Conservation (phyloP, 805 yeast species). For the Torulaspora quercuum region DNA sequence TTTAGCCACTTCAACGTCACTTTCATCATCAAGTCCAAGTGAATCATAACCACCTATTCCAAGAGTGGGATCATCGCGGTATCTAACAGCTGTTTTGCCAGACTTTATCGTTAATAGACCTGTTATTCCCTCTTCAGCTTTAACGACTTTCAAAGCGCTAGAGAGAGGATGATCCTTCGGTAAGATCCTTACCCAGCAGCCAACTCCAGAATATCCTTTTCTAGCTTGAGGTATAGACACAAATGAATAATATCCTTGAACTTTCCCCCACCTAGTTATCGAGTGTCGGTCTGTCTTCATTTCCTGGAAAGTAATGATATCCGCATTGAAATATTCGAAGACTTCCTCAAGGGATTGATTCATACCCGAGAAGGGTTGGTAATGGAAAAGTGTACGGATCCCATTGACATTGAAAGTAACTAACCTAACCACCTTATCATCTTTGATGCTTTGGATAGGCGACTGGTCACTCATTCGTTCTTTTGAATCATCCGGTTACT, state of each 20-base stretch:
- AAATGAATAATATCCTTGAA: constrained; percentile 59
- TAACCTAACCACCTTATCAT: constrained; percentile 38
- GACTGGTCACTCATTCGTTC: constrained; percentile 9
- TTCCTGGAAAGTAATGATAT: constrained; percentile 84
- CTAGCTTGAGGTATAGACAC: constrained; percentile 63
- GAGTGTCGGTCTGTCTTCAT: constrained; percentile 58
- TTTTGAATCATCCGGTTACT: neutral
- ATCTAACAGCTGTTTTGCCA: constrained; percentile 20
- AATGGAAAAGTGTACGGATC: constrained; percentile 69
- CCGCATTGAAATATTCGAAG: constrained; percentile 59
- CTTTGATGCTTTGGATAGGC: constrained; percentile 6
- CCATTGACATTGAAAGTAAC: constrained; percentile 86
- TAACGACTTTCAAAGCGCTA: constrained; percentile 49
- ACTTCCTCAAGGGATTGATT: constrained; percentile 36
- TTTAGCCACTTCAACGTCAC: constrained; percentile 38
- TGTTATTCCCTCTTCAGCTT: constrained; percentile 90
- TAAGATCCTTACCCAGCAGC: constrained; percentile 65
- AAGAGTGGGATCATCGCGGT: constrained; percentile 22
- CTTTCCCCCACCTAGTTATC: constrained; percentile 45
- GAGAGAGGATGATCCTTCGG: constrained; percentile 41
- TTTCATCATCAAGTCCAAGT: constrained; percentile 31
- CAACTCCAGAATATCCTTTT: constrained; percentile 92
- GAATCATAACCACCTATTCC: constrained; percentile 73
- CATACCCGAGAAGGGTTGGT: constrained; percentile 74
- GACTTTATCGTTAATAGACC: constrained; percentile 46